Base-by-base conservation (phyloP, 306 rosid species). In the Neltuma alba region DNA sequence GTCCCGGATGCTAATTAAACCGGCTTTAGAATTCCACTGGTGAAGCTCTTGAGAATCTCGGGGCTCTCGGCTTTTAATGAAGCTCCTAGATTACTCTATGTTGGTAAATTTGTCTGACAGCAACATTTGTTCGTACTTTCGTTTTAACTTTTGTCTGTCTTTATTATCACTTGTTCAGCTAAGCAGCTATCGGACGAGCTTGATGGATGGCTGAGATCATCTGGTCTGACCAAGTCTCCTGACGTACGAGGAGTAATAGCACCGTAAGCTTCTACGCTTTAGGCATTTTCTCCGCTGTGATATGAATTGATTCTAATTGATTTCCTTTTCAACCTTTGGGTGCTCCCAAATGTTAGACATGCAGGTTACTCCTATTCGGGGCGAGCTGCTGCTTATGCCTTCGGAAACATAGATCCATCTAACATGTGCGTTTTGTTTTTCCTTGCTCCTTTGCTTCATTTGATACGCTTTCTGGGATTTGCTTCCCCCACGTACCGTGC, bases 311-410 rank as follows among this genome's bases (percentile, higher is more conserved):
- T 28, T 67, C 70, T 85, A 16, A 38, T 28, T 31, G 16, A 23
- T 41, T 41, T 68, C 54, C 20, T 10, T 52, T 23, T 47, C 9
- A 37, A 66, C 20, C 31, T 66, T 37, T 67, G 76, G 71, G 72
- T 70, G 31, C 42, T 34, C 21, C 79, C 79, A 86, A 83, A 54
- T 81, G 60, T 34, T 88, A 96, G 99, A 82, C 99, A 96, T 86
- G 99, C 99, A 34, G 99, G 99, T 70, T 96, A 91, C 87, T 93
- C 98, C 16, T 96, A 88, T 83, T 96, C 99, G 9, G 99, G 99
- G 31, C 92, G 90, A 64, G 97, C 99, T 60, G 99, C 99, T 40
- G 99, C 99, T 5, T 96, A 90, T 87, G 97, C 98, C 21, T 95
- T 95, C 86, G 98, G 89, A 79, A 95, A 93, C 87, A 95, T 95